A percentile compares a stretch with the other conserved stretches of the same genome.
phyloP scores from a whole-genome alignment of 2,329 filamentous ascomycete genomes.

The Stagonosporopsis rhizophila region DNA sequence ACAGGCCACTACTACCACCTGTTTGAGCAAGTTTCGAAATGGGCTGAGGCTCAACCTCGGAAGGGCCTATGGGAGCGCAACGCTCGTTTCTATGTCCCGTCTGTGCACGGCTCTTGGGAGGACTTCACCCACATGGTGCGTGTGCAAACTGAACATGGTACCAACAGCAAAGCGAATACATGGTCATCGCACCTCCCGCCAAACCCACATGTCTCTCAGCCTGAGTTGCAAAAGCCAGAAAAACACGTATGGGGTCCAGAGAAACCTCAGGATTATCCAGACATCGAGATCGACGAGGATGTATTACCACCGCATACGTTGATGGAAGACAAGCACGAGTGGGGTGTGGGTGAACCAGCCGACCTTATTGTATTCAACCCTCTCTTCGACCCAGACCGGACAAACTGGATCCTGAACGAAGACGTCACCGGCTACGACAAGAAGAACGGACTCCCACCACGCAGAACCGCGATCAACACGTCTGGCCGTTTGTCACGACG shows the following conservation, averaged over 20 bases:
- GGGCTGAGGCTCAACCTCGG: conserved; percentile 72
- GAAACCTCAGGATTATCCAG: conserved; percentile 51
- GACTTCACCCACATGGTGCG: conserved; percentile 73
- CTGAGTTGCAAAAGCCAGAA: conserved; percentile 50
- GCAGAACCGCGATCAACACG: conserved; percentile 75
- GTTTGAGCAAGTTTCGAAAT: conserved; percentile 70
- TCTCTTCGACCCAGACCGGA: conserved; percentile 73
- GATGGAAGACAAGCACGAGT: conserved; percentile 62
- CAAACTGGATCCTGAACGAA: conserved; percentile 74
- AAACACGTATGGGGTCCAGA: conserved; percentile 60
- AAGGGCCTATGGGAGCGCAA: conserved; percentile 80
- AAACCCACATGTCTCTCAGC: conserved; percentile 53
- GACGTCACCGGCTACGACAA: conserved; percentile 74
- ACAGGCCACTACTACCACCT: conserved; percentile 88
- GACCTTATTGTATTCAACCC: conserved; percentile 81
- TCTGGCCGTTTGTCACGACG: conserved; percentile 72
- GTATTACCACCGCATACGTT: conserved; percentile 64
- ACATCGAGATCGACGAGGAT: conserved; percentile 61
- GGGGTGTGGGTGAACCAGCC: conserved; percentile 74
- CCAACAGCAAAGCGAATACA: conserved; percentile 53
- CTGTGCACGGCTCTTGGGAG: conserved; percentile 72
- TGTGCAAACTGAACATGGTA: conserved; percentile 64
- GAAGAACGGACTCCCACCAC: conserved; percentile 64
- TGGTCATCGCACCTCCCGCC: conserved; percentile 51
- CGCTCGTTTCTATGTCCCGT: conserved; percentile 77